A percentile compares a stretch with the other conserved stretches of the same genome.
These are phyloP conservation scores for Acer negundo DNA, from an alignment of 345 rosid species.

Conservation along the genomic window DNA sequence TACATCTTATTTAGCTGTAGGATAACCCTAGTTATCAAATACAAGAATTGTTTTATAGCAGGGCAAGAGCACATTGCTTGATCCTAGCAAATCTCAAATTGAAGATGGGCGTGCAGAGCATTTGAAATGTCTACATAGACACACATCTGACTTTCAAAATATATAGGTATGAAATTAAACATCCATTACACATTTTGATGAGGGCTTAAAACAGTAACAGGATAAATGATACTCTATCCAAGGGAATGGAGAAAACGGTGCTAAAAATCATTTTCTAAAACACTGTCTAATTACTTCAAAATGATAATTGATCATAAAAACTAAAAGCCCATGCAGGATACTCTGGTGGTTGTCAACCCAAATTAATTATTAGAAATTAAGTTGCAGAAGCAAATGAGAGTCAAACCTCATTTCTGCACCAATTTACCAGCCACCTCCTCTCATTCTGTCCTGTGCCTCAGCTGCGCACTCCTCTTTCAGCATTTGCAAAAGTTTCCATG, in stretches of 20 bases:
- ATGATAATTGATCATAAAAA: neutral
- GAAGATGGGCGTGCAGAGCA: neutral
- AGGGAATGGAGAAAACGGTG: neutral
- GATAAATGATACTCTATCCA: neutral
- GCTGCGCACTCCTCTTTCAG: constrained; percentile 65
- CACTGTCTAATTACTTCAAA: neutral
- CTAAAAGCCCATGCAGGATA: neutral
- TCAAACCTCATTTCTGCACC: neutral
- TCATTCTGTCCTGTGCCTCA: constrained; percentile 31
- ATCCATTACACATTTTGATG: neutral
- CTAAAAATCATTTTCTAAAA: neutral
- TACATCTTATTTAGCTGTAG: neutral
- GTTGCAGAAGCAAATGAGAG: neutral
- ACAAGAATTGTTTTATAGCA: neutral
- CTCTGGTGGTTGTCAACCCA: neutral
- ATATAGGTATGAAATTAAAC: neutral
- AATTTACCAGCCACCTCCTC: constrained; percentile 26
- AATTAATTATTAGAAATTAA: neutral
- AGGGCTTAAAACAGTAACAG: neutral
- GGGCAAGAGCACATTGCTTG: neutral
- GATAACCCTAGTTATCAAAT: neutral
- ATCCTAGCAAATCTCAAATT: neutral
- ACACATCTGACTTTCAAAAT: neutral
- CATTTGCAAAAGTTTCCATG: constrained; percentile 46
- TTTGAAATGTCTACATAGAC: neutral